Evolutionary conservation across 208 protist species (phyloP).

Genomic region (Tetramitus jugosus): DNA sequence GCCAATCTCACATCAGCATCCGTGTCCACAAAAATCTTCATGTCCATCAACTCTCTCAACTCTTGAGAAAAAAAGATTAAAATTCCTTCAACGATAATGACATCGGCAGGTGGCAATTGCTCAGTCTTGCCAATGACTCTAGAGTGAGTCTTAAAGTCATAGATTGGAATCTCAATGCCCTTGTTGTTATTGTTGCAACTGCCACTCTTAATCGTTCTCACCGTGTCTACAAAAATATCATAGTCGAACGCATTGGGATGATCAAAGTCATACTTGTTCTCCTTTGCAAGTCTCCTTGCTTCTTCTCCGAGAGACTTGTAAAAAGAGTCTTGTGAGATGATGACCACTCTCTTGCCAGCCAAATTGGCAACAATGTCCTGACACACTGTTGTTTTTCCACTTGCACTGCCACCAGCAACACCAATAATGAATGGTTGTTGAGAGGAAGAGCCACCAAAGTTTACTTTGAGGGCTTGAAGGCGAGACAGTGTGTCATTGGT

Average conservation of each 20-base stretch:
- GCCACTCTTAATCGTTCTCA: slow-evolving; percentile 52
- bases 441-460: no score
- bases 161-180: slow-evolving; percentile 65
- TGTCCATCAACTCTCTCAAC: slow-evolving; percentile 58
- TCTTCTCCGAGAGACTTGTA: slow-evolving; percentile 48
- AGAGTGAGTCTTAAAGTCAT: slow-evolving; percentile 73
- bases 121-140: slow-evolving; percentile 33
- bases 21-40: slow-evolving; percentile 75
- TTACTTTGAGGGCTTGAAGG: neutral
- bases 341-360: slow-evolving; percentile 46
- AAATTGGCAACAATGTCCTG: slow-evolving; percentile 44
- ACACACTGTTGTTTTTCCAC: slow-evolving; percentile 70
- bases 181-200: no score
- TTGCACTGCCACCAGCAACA: slow-evolving; percentile 64
- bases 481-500: neutral
- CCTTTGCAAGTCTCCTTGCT: slow-evolving; percentile 34
- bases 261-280: slow-evolving; percentile 56
- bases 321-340: slow-evolving; percentile 72
- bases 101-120: slow-evolving; percentile 51
- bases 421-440: slow-evolving; percentile 62
- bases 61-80: slow-evolving; percentile 55
- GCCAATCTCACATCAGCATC: slow-evolving; percentile 69
- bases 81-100: slow-evolving; percentile 81
- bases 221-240: slow-evolving; percentile 46
- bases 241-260: slow-evolving; percentile 62